A percentile compares a stretch with the other conserved stretches of the same genome.
Conservation (phyloP, 1,284 basidiomycete genomes). For the Rhodotorula sp. region DNA sequence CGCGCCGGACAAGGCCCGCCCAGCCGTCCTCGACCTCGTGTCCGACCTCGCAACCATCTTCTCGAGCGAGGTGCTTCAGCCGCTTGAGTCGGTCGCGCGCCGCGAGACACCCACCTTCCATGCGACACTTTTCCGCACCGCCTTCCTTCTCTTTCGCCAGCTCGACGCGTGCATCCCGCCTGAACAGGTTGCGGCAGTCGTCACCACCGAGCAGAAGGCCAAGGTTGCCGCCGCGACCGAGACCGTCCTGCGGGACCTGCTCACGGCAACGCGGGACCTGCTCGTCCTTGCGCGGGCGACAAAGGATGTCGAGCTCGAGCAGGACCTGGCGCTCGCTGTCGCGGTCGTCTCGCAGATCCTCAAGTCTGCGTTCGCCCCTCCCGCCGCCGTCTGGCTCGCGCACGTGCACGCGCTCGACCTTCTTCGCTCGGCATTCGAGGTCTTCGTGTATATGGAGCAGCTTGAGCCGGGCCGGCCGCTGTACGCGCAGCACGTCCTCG, state of each 20-base stretch:
- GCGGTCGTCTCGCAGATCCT: conserved; percentile 80
- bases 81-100: conserved; percentile 72
- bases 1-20: conserved; percentile 34
- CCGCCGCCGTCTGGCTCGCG: conserved; percentile 74
- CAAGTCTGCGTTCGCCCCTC: conserved; percentile 61
- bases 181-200: conserved; percentile 49
- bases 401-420: conserved; percentile 79
- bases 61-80: conserved; percentile 71
- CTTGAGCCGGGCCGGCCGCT: conserved; percentile 54
- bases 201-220: conserved; percentile 65
- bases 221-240: conserved; percentile 64
- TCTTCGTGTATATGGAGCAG: conserved; percentile 50
- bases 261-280: conserved; percentile 68
- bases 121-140: conserved; percentile 71
- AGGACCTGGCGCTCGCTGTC: conserved; percentile 76
- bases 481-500: conserved; percentile 72
- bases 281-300: conserved; percentile 66
- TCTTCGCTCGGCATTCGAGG: conserved; percentile 71
- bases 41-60: conserved; percentile 67
- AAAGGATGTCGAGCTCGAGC: conserved; percentile 66
- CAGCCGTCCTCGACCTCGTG: conserved; percentile 65
- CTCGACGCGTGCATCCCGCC: conserved; percentile 53
- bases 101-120: conserved; percentile 71
- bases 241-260: conserved; percentile 63
- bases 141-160: conserved; percentile 73